Percentiles rank a stretch among this genome's conserved stretches.
Conservation (phyloP, 352 stramenopile species). For the Pelagophyceae sp. region DNA sequence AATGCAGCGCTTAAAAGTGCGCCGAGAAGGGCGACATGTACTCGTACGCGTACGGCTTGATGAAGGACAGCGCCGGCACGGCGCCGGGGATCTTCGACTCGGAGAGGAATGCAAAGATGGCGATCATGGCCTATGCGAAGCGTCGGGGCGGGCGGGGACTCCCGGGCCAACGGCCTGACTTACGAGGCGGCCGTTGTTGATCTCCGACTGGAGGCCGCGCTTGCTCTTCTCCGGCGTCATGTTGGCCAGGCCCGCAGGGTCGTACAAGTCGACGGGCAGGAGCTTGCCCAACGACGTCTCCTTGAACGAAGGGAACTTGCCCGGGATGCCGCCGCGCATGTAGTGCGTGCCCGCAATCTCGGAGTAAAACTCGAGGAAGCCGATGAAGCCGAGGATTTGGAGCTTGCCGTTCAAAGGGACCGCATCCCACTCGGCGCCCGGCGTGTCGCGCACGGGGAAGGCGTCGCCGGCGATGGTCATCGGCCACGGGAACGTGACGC, state of each 20-base stretch:
- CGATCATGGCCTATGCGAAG: conserved; percentile 48
- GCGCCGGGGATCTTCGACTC: conserved; percentile 24
- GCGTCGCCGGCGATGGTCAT: conserved; percentile 42
- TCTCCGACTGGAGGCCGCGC: conserved; percentile 42
- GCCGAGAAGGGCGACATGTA: conserved; percentile 6
- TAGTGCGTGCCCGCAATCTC: conserved; percentile 48
- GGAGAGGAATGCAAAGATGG: conserved; percentile 39
- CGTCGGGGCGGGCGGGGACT: too few relatives aligned
- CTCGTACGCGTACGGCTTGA: conserved; percentile 13
- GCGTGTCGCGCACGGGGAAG: conserved; percentile 35
- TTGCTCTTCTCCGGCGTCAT: conserved; percentile 43
- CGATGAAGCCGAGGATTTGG: conserved; percentile 55
- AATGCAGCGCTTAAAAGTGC: too few relatives aligned
- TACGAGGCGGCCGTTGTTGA: conserved; percentile 56
- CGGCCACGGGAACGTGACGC: conserved; percentile 46
- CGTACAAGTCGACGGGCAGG: conserved; percentile 47
- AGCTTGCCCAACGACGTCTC: conserved; percentile 35
- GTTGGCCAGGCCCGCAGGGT: conserved; percentile 49
- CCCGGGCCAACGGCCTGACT: too few relatives aligned
- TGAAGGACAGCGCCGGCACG: conserved; percentile 6
- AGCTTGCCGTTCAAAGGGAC: conserved; percentile 47
- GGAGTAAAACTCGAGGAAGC: conserved; percentile 49
- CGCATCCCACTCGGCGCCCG: conserved; percentile 48
- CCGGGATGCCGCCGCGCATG: conserved; percentile 50
- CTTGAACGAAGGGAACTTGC: conserved; percentile 46